These are phyloP conservation scores for Niebla homalea DNA, from an alignment of 495 filamentous ascomycete genomes.

Conservation along the genomic window DNA sequence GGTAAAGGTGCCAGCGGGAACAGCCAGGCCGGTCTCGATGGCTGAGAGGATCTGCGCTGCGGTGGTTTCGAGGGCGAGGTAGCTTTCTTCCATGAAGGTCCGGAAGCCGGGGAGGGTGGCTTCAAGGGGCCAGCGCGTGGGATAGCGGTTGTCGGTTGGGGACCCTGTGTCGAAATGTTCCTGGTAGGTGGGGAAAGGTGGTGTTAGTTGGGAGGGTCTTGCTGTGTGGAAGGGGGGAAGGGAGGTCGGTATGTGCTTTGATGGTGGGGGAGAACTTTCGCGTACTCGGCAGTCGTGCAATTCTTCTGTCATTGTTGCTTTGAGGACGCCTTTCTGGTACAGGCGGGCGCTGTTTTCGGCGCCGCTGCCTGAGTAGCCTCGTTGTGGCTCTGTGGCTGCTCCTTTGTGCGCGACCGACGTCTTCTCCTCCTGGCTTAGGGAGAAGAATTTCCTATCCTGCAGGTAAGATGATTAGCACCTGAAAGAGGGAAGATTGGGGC, in stretches of 20 bases:
- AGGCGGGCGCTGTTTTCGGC: background rate
- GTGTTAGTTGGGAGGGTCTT: background rate
- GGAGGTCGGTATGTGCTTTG: background rate
- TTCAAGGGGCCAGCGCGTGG: background rate
- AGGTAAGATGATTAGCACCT: background rate
- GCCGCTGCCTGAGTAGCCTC: background rate
- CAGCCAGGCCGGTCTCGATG: background rate
- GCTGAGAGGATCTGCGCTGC: background rate
- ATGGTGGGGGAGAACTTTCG: background rate
- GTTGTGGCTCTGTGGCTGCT: background rate
- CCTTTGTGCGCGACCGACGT: background rate
- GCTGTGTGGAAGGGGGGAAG: background rate
- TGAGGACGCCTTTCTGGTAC: background rate
- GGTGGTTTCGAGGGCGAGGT: background rate
- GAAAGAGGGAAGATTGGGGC: background rate
- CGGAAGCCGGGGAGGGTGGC: background rate
- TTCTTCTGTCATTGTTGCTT: background rate
- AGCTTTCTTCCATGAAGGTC: background rate
- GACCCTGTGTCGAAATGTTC: conserved; percentile 4
- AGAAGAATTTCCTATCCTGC: background rate
- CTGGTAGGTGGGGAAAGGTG: background rate
- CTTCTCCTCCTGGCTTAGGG: background rate
- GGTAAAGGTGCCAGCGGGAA: background rate
- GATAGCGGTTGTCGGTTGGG: background rate
- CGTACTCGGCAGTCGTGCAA: background rate